Evolutionary conservation across 179 eudicot species (phyloP), one percentile per base, ranked within the genome.

Genomic region (Actinidia polygama): DNA sequence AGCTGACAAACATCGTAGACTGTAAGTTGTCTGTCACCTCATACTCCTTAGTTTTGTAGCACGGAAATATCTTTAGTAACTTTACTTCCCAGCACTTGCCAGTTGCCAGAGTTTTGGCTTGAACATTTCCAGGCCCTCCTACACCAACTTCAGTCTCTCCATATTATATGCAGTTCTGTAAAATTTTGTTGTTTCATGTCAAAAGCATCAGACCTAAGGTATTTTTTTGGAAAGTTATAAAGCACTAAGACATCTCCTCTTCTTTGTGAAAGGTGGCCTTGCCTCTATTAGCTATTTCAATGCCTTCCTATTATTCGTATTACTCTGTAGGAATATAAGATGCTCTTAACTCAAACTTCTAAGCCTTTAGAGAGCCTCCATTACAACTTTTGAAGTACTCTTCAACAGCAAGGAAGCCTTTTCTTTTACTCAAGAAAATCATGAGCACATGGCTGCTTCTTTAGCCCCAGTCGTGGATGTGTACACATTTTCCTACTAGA

Each of bases 21-120:
- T 44, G 49, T 16, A 47, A 71, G 23, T 47, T 46, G 3, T 71
- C 24, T 71, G 75, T 47, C 75, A 71, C 30, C 75, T 71, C 75
- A 47, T 71, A n/a, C 50, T 71, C 11, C 55, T 19, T 15, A 46
- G 12, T 8, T 15, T 46, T 47, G 54, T 47, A 47, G 30, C 54
- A 47, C 47, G 26, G 75, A n/a, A 70, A 47, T 71, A 9, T 44
- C 18, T 46, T 44, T 21, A 36, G 51, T 57, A 36, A 40, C 18
- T 69, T 5, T 15, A 50, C 6, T 19, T 47, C 21, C 54, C 54
- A 46, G 47, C 30, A 71, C 30, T 30, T 66, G 71, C 71, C 6
- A 66, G 18, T 46, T 18, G 54, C 54, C 6, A 70, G 53, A 18
- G 54, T 47, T 71, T 23, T 47, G 19, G 15, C 24, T 71, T 71